Conservation (phyloP, 2,329 filamentous ascomycete genomes). For the Knufia petricola region DNA sequence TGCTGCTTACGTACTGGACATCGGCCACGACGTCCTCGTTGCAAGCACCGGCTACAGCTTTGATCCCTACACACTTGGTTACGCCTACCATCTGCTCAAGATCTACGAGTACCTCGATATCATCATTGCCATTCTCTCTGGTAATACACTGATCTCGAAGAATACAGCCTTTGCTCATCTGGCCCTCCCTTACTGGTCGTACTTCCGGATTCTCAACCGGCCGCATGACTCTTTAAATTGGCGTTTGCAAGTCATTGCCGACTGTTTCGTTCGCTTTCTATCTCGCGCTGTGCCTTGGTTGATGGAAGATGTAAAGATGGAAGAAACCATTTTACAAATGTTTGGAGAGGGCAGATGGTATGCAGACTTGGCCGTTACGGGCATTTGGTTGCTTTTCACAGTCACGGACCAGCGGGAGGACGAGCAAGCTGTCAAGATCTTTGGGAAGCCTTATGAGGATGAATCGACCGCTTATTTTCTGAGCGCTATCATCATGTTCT, state of each 20-base stretch:
- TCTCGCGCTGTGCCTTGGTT: conserved; percentile 3
- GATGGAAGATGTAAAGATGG: not conserved
- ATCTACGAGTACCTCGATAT: conserved; percentile 28
- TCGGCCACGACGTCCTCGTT: conserved; percentile 3
- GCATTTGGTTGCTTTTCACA: conserved; percentile 1
- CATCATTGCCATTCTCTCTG: conserved; percentile 23
- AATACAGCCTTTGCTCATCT: conserved; percentile 28
- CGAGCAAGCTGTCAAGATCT: not conserved
- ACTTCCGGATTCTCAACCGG: conserved; percentile 21
- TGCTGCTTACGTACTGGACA: conserved; percentile 9
- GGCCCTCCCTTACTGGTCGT: conserved; percentile 27
- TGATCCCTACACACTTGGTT: conserved; percentile 10
- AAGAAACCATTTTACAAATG: not conserved
- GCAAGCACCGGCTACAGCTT: not conserved
- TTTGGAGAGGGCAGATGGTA: conserved; percentile 3
- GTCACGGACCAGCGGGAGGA: not conserved
- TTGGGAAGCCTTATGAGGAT: conserved; percentile 3
- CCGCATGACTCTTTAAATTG: conserved; percentile 5
- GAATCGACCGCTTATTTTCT: not conserved
- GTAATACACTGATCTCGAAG: conserved; percentile 20
- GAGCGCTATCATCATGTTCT: conserved; percentile 12
- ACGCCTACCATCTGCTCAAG: conserved; percentile 25
- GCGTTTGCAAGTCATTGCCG: conserved; percentile 6
- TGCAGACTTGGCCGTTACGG: not conserved
- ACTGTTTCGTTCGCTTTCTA: conserved; percentile 1